Evolutionary conservation across 345 rosid genomes (phyloP), one percentile per base, ranked within the genome.

Genomic region (Eucalyptus albens): DNA sequence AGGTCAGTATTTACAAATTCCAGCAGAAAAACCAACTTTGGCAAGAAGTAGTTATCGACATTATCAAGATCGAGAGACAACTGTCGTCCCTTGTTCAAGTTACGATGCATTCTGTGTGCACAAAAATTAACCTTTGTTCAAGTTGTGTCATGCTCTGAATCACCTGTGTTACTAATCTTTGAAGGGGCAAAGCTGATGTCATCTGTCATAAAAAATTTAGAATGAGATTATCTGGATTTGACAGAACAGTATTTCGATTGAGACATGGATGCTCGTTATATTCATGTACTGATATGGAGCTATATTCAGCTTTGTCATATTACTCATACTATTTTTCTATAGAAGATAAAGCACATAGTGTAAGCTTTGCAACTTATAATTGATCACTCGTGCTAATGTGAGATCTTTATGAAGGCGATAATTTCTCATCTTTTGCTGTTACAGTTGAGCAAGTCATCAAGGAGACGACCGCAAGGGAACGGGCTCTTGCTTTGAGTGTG

Each of bases 401-500:
- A 65, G 5, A 65, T 65, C 72, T 29, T 65, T 16, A 65, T 65
- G 72, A 65, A 29, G 72, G 72, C 37, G 16, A n/a, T 65, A 16
- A 65, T 65, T 29, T 15, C 19, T 14, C 10, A 65, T 31, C 19
- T 67, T 31, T n/a, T 67, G 42, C 10, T 31, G 33, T 67, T 67
- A 67, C 72, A 59, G 55, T 24, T 86, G 88, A 86, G 44, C 91
- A 92, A 92, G 93, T 92, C 89, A 93, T 97, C 88, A 89, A 65
- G 26, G 96, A 96, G 90, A 95, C 94, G 94, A 96, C 98, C 7
- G 77, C 89, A 96, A 95, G 21, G 96, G 98, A 59, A 97, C 99
- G 62, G 97, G 95, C 91, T 94, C 95, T 87, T 95, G 97, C 92
- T 94, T 97, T 77, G 99, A 97, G 87, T 94, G 98, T 86, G 97